Base-by-base conservation (phyloP, 2,329 filamentous ascomycete species). In the Leptosphaerulina australis region DNA sequence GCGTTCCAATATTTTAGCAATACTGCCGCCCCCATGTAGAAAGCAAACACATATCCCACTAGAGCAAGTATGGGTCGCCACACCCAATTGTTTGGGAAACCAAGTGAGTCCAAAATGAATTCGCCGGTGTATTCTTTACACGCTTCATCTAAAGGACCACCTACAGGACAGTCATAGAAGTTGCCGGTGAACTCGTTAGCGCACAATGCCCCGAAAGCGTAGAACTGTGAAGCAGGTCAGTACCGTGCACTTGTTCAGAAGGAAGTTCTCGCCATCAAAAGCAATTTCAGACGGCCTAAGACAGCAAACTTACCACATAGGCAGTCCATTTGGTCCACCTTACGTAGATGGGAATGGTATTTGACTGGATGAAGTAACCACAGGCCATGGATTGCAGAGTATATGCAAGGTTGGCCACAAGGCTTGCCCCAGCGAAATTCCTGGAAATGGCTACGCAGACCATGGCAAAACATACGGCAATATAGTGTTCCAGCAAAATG, bases 261-360 rank as follows among this genome's bases (percentile, higher is more conserved):
- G 10, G 7, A 12, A 20, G 7, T 10, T 10, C n/a, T 4, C 1
- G 15, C 15, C 5, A 17, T 1, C 4, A 18, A 33, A 33, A 3
- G 12, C 2, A 33, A 5, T 5, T n/a, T n/a, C n/a, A n/a, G 5
- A 21, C 5, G 5, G 18, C 4, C n/a, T 14, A 6, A 11, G 7
- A 18, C 18, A 3, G 11, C 10, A 17, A 9, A 62, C 62, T 59
- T 49, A 68, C 80, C 17, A 81, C 79, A 56, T 85, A 87, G 1
- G 83, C 81, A 18, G 80, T 79, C 76, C 84, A 88, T 65, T 90
- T 91, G 1, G 88, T 75, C 88, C 88, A 92, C 46, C 88, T 79
- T n/a, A 90, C 83, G 60, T 91, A 92, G 1, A 91, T 77, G 0
- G 88, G 87, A 3, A 92, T 88, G 4, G 85, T 84, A 44, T 88